A percentile compares a stretch with the other conserved stretches of the same genome.
phyloP scores from a whole-genome alignment of 1,284 basidiomycete genomes.

The Garcileccinum viscosum region DNA sequence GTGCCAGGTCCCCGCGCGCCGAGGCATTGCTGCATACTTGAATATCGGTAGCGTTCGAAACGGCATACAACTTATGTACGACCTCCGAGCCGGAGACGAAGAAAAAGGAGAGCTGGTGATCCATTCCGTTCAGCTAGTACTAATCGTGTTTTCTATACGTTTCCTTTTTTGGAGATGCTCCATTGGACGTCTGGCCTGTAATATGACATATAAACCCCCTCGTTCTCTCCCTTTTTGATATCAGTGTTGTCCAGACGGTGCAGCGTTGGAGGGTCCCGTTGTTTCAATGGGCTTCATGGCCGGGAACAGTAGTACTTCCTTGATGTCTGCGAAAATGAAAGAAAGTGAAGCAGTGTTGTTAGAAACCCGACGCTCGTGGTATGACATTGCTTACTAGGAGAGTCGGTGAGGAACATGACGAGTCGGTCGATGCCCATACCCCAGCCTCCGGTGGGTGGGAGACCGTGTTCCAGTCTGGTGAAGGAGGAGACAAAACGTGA shows the following conservation, averaged over 20 bases:
- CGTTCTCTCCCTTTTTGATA: background rate
- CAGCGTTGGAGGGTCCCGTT: conserved; percentile 34
- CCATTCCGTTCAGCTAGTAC: background rate
- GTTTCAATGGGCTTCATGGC: conserved; percentile 85
- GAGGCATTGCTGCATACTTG: conserved; percentile 16
- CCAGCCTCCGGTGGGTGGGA: conserved; percentile 98
- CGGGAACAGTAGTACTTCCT: conserved; percentile 89
- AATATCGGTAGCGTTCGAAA: background rate
- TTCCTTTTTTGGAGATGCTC: background rate
- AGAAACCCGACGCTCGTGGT: background rate
- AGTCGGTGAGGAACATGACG: conserved; percentile 96
- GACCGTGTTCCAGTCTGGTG: conserved; percentile 89
- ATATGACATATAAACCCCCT: background rate
- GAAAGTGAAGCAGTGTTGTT: background rate
- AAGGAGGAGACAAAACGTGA: background rate
- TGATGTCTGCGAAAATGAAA: conserved; percentile 68
- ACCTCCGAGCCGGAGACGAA: background rate
- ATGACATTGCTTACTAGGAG: conserved; percentile 70
- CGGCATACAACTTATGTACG: background rate
- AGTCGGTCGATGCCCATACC: conserved; percentile 93
- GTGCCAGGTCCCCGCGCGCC: conserved; percentile 14
- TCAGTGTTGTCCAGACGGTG: conserved; percentile 25
- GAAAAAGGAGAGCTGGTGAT: background rate
- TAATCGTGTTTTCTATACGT: background rate
- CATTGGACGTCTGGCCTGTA: background rate